Percentiles rank a stretch among this genome's conserved stretches.
phyloP scores from a whole-genome alignment of 2,329 filamentous ascomycete genomes.

The Pseudogymnoascus pannorum region DNA sequence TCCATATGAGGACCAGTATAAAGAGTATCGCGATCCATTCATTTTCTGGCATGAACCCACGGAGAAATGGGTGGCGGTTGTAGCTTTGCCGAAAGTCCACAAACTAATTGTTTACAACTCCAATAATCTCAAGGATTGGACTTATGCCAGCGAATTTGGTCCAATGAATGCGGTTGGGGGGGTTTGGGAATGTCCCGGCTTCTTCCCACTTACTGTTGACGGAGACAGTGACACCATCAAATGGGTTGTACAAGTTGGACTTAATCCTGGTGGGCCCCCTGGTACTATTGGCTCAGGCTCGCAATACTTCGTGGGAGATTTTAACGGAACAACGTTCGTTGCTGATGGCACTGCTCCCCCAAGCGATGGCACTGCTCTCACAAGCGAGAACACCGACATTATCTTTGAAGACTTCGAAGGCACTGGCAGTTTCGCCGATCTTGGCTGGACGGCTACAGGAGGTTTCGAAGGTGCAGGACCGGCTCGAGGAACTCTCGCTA shows the following conservation, averaged over 20 bases:
- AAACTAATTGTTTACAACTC: constrained; percentile 51
- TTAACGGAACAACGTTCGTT: too few relatives aligned
- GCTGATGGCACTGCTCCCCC: too few relatives aligned
- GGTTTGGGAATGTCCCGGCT: constrained; percentile 47
- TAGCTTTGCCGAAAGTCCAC: constrained; percentile 46
- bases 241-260: constrained; percentile 14
- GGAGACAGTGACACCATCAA: constrained; percentile 15
- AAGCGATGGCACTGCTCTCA: too few relatives aligned
- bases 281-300: too few relatives aligned
- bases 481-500: too few relatives aligned
- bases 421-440: too few relatives aligned
- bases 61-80: constrained; percentile 47
- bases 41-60: constrained; percentile 47
- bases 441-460: too few relatives aligned
- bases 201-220: constrained; percentile 14
- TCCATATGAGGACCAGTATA: not conserved
- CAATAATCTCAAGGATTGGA: constrained; percentile 49
- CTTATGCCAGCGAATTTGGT: constrained; percentile 41
- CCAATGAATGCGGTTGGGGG: constrained; percentile 23
- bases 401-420: too few relatives aligned
- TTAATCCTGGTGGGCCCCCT: too few relatives aligned
- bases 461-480: too few relatives aligned
- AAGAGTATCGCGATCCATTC: constrained; percentile 56
- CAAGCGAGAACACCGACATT: too few relatives aligned
- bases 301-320: too few relatives aligned